Evolutionary conservation across 140 eudicot genomes (phyloP).

Genomic region (Cichorium intybus): DNA sequence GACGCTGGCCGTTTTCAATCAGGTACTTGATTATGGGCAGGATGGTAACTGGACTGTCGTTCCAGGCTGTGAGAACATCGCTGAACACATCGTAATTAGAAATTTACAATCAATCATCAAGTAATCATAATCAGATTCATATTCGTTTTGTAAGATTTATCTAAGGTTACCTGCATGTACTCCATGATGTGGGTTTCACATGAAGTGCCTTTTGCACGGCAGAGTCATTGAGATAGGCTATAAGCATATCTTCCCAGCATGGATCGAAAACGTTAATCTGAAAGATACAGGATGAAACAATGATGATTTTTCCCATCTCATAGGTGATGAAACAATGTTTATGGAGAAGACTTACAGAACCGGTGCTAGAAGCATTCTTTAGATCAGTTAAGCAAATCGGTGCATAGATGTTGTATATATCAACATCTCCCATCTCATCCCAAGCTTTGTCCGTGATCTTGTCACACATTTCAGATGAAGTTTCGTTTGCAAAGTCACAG

Average conservation of each 20-base stretch:
- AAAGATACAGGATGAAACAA: background rate
- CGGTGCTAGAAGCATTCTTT: conserved; percentile 17
- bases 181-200: conserved; percentile 33
- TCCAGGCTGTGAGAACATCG: conserved; percentile 20
- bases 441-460: conserved; percentile 3
- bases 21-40: conserved; percentile 36
- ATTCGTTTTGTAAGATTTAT: background rate
- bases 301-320: background rate
- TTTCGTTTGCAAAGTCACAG: conserved; percentile 11
- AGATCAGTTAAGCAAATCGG: conserved; percentile 22
- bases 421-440: conserved; percentile 14
- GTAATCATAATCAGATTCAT: background rate
- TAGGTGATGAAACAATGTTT: background rate
- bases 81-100: conserved; percentile 7
- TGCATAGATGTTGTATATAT: conserved; percentile 28
- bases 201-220: conserved; percentile 29
- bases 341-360: conserved; percentile 20
- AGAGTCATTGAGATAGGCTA: conserved; percentile 17
- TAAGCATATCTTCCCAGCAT: conserved; percentile 14
- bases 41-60: conserved; percentile 26
- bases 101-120: background rate
- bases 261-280: conserved; percentile 29
- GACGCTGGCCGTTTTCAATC: conserved; percentile 25
- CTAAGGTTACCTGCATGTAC: conserved; percentile 23
- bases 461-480: conserved; percentile 1